phyloP scores from a whole-genome alignment of 305 asterid genomes.

The Solanum hybrid region DNA sequence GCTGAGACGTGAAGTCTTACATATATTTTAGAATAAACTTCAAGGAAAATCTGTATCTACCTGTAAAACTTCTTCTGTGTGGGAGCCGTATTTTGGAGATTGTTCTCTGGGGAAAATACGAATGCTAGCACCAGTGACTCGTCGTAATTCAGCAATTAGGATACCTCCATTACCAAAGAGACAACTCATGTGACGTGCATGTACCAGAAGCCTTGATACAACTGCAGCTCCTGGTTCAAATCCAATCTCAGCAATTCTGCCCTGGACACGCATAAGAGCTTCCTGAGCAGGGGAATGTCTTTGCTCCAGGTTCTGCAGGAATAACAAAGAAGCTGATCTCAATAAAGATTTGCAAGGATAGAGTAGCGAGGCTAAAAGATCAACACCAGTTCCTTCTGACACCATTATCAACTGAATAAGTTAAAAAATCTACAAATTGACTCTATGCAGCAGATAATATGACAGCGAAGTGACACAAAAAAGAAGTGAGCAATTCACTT shows the following conservation, averaged over 20 bases:
- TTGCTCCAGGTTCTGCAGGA: slow-evolving; percentile 16
- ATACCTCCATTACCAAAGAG: slow-evolving; percentile 13
- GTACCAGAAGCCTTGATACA: slow-evolving; percentile 21
- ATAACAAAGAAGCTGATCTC: not conserved
- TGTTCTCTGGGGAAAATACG: slow-evolving; percentile 18
- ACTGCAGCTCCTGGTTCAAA: slow-evolving; percentile 20
- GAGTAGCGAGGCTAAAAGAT: not conserved
- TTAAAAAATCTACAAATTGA: not conserved
- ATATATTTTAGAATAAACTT: not conserved
- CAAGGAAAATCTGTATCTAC: slow-evolving; percentile 7
- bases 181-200: slow-evolving; percentile 9
- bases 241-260: slow-evolving; percentile 19
- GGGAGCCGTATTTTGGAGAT: slow-evolving; percentile 17
- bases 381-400: not conserved
- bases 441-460: not conserved
- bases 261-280: slow-evolving; percentile 20
- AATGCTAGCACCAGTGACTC: slow-evolving; percentile 19
- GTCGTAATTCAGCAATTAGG: slow-evolving; percentile 14
- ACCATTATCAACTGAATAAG: not conserved
- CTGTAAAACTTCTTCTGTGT: slow-evolving; percentile 18
- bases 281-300: slow-evolving; percentile 22
- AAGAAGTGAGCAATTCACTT: not conserved
- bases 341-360: not conserved
- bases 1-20: not conserved
- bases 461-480: not conserved